Percentiles rank a stretch among this genome's conserved stretches.
These are phyloP conservation scores for Linnemannia schmuckeri DNA, from an alignment of 192 early-diverging fungal species.

Conservation along the genomic window DNA sequence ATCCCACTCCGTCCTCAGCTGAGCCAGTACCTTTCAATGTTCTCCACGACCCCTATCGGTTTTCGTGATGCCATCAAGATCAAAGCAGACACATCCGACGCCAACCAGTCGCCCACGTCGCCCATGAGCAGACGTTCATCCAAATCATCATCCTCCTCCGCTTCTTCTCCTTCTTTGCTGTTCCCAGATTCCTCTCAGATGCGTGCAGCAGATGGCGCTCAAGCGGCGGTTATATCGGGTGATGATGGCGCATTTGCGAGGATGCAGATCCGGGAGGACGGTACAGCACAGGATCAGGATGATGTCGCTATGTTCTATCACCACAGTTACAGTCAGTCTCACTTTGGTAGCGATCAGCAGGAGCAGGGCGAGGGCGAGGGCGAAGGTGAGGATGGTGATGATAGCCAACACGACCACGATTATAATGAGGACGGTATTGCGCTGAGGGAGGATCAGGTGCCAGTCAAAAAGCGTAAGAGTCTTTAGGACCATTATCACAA, in stretches of 20 bases:
- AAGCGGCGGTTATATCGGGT: not conserved
- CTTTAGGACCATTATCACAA: not conserved
- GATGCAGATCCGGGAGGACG: not conserved
- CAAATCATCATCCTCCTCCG: not conserved
- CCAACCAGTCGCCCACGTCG: not conserved
- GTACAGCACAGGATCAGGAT: too few relatives aligned
- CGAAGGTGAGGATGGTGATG: not conserved
- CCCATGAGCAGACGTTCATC: not conserved
- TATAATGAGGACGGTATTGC: not conserved
- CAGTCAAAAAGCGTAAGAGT: not conserved
- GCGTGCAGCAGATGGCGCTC: not conserved
- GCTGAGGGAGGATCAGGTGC: not conserved
- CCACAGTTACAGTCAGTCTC: not conserved
- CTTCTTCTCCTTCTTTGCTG: not conserved
- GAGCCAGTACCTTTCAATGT: not conserved
- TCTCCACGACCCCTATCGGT: not conserved
- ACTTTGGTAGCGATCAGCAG: not conserved
- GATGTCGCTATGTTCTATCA: not conserved
- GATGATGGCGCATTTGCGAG: not conserved
- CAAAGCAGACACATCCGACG: not conserved
- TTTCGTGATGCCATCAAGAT: not conserved
- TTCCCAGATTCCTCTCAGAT: not conserved
- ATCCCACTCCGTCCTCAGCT: not conserved
- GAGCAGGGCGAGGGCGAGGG: not conserved
- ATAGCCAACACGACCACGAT: not conserved